phyloP scores from a whole-genome alignment of 2,329 filamentous ascomycete species.

The Dothideomycetes sp. region DNA sequence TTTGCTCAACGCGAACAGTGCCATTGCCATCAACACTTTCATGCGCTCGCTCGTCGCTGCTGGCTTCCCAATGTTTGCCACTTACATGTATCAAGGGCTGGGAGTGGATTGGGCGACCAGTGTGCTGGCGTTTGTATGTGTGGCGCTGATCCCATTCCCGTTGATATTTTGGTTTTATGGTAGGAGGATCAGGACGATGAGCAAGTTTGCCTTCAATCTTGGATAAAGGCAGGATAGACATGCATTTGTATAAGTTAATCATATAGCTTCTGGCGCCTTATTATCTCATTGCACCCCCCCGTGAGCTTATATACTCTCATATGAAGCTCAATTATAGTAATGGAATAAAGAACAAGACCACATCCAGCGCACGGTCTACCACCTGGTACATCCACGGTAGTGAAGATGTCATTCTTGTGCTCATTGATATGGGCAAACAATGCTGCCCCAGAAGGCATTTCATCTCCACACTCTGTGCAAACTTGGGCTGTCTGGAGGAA shows the following conservation, averaged over 20 bases:
- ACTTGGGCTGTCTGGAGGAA: no score
- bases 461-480: no score
- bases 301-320: no score
- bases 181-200: conserved; percentile 14
- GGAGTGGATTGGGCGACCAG: conserved; percentile 23
- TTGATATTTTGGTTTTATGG: conserved; percentile 20
- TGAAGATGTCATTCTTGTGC: no score
- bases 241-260: not conserved
- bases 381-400: no score
- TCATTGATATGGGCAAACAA: no score
- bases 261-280: no score
- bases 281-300: no score
- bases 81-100: conserved; percentile 22
- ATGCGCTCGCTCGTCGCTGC: conserved; percentile 24
- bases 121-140: conserved; percentile 21
- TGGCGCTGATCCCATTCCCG: conserved; percentile 19
- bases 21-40: conserved; percentile 25
- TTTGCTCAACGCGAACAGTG: conserved; percentile 18
- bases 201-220: conserved; percentile 13
- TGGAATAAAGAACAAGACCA: no score
- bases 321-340: no score
- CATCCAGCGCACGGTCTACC: no score
- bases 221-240: not conserved
- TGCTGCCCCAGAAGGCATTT: no score
- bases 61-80: conserved; percentile 23